A percentile compares a stretch with the other conserved stretches of the same genome.
Conservation (phyloP, 192 early-diverging fungal species). For the Tieghemiomyces parasiticus region DNA sequence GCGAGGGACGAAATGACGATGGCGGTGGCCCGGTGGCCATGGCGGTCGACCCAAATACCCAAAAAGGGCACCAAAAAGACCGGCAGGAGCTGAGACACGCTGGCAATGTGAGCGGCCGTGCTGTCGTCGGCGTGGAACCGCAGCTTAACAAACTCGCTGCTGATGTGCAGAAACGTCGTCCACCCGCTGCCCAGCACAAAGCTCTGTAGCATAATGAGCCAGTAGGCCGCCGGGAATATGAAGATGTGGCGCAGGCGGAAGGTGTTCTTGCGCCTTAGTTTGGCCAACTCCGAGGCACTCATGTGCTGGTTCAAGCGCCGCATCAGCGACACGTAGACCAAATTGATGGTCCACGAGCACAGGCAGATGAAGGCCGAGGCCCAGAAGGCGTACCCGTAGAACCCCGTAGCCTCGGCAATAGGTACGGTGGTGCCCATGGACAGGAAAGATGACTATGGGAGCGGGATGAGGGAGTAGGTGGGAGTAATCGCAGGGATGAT, state of each 20-base stretch:
- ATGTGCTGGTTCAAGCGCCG: conserved; percentile 18
- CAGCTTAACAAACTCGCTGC: conserved; percentile 58
- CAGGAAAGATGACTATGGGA: conserved; percentile 43
- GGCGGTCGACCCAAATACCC: conserved; percentile 49
- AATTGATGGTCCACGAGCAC: conserved; percentile 49
- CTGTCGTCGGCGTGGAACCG: conserved; percentile 44
- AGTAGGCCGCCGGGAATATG: conserved; percentile 40
- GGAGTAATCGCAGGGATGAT: no score
- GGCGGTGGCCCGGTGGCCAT: conserved; percentile 39
- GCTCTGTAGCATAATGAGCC: conserved; percentile 40
- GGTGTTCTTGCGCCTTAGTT: conserved; percentile 31
- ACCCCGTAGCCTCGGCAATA: conserved; percentile 22
- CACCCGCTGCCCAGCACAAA: conserved; percentile 43
- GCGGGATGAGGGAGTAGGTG: no score
- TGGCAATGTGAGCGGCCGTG: conserved; percentile 46
- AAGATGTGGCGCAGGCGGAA: conserved; percentile 38
- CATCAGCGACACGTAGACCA: conserved; percentile 46
- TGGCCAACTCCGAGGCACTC: conserved; percentile 15
- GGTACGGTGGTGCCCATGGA: conserved; percentile 52
- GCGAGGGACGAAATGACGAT: conserved; percentile 18
- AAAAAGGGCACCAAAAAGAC: conserved; percentile 53
- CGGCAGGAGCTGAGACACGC: conserved; percentile 50
- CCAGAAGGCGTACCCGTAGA: conserved; percentile 31
- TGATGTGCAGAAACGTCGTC: conserved; percentile 51
- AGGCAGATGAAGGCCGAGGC: conserved; percentile 47